These are phyloP conservation scores for Tulasnella calospora DNA, from an alignment of 768 basidiomycete species.

Conservation along the genomic window DNA sequence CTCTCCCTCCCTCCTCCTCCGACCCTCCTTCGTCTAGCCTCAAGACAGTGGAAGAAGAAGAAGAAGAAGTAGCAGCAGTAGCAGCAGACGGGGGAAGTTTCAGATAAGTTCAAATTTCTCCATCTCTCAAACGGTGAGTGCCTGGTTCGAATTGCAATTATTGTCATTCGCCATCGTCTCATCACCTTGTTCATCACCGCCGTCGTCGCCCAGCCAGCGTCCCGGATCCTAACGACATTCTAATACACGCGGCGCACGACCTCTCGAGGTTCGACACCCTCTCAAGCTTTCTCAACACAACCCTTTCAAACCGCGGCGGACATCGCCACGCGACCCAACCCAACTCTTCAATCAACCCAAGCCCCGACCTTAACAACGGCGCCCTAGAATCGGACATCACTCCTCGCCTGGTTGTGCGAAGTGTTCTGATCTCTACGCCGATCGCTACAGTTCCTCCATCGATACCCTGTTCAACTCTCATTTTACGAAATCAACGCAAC, in stretches of 20 bases:
- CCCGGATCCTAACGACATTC: background rate
- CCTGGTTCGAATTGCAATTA: constrained; percentile 8
- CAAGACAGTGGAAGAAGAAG: constrained; percentile 9
- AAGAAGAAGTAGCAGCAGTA: background rate
- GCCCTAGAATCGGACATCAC: background rate
- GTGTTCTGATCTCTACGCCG: background rate
- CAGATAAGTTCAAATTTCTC: background rate
- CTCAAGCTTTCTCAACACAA: background rate
- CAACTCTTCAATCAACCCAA: background rate
- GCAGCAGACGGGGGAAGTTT: constrained; percentile 4
- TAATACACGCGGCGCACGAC: background rate
- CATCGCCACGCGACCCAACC: background rate
- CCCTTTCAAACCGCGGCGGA: background rate
- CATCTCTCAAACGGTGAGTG: constrained; percentile 7
- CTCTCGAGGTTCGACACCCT: background rate
- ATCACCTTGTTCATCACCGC: background rate
- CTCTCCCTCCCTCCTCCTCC: background rate
- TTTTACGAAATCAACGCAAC: constrained; percentile 2
- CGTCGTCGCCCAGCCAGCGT: background rate
- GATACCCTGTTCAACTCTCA: background rate
- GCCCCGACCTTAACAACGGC: background rate
- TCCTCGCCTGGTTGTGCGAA: constrained; percentile 1
- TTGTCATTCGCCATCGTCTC: constrained; percentile 2
- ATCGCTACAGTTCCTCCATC: background rate
- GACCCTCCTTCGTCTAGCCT: constrained; percentile 3